Evolutionary conservation across 106 monocot genomes (phyloP).

Genomic region (Cymbidium sinense): DNA sequence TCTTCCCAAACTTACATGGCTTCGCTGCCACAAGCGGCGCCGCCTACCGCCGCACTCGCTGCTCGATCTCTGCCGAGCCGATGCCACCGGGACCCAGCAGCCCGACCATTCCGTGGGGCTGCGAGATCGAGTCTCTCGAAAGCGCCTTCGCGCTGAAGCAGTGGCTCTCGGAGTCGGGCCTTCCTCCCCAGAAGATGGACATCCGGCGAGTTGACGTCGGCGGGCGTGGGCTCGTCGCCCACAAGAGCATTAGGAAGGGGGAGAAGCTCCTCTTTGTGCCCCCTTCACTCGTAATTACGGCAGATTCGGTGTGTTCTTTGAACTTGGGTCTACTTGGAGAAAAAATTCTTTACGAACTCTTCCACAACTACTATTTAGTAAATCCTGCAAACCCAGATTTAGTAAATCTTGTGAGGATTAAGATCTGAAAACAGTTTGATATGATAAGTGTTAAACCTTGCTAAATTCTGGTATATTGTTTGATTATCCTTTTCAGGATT

Average conservation of each 20-base stretch:
- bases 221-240: slow-evolving; percentile 86
- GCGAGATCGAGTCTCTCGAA: slow-evolving; percentile 64
- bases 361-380: too few species aligned
- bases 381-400: too few species aligned
- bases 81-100: background rate
- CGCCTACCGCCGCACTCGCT: background rate
- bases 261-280: slow-evolving; percentile 98
- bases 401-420: too few species aligned
- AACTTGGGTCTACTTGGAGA: too few species aligned
- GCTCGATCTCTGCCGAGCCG: slow-evolving; percentile 25
- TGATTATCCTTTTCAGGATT: too few species aligned
- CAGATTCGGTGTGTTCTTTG: slow-evolving; percentile 66
- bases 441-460: too few species aligned
- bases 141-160: slow-evolving; percentile 56
- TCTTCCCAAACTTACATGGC: background rate
- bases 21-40: background rate
- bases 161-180: slow-evolving; percentile 82
- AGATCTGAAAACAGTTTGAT: too few species aligned
- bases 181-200: slow-evolving; percentile 76
- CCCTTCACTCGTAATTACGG: slow-evolving; percentile 74
- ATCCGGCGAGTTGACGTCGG: slow-evolving; percentile 80
- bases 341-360: too few species aligned
- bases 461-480: too few species aligned
- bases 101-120: slow-evolving; percentile 58
- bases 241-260: slow-evolving; percentile 87